Base-by-base conservation (phyloP, 2,329 filamentous ascomycete genomes). In the Bertia moriformis region DNA sequence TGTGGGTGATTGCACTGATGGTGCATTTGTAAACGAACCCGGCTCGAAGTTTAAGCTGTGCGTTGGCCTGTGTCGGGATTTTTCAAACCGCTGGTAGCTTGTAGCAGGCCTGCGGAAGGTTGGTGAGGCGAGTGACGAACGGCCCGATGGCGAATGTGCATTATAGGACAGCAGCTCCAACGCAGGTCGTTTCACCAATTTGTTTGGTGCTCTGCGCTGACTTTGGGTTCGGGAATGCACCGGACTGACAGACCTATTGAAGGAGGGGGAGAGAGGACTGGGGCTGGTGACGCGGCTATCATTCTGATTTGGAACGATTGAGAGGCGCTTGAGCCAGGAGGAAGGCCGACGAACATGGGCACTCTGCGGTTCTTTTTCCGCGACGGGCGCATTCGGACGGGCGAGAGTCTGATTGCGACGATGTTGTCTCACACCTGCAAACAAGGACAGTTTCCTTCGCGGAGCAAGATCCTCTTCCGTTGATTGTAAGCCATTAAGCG, bases 11-110 rank as follows among this genome's bases (percentile, higher is more conserved):
- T n/a, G n/a, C n/a, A n/a, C n/a, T n/a, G 24, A 29, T n/a, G 24
- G 24, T 10, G 24, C 10, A 29, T 29, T n/a, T 29, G n/a, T 29
- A n/a, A 29, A 10, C 10, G n/a, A 29, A 29, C 24, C 24, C 10
- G 24, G 24, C 24, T 29, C 24, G 24, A 29, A 29, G 24, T 10
- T 29, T n/a, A 29, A 29, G 24, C 24, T 29, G 24, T 29, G 24
- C 10, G 24, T 29, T 29, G 24, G 10, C n/a, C 24, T 29, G n/a
- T 29, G 24, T n/a, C 65, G 63, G 43, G 72, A 57, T 5, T 66
- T 68, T 36, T 66, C 67, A 18, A 69, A 71, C 39, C 74, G 62
- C 50, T 78, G 72, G 52, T 78, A 70, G 52, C 74, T 78, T 12
- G 74, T 79, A 14, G 71, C 72, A 36, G 74, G 74, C 42, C 74